Conservation (phyloP, 2,329 filamentous ascomycete genomes). For the Exutisphaerella laricina region DNA sequence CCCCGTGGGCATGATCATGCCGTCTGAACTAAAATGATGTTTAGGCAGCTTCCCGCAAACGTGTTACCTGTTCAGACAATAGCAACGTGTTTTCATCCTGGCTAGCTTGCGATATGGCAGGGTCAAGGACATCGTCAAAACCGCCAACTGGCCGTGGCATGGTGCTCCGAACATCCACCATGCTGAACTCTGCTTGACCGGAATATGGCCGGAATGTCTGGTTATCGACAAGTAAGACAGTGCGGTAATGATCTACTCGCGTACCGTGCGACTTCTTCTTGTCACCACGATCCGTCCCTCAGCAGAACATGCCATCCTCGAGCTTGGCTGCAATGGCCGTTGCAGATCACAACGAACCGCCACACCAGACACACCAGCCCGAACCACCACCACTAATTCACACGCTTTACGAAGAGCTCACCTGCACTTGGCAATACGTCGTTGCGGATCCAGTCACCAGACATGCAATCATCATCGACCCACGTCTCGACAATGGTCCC, state of each 20-base stretch:
- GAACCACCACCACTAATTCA: conserved; percentile 23
- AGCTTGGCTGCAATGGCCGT: neutral
- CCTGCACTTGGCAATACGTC: conserved; percentile 57
- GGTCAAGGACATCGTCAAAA: neutral
- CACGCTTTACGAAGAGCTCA: conserved; percentile 36
- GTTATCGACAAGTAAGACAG: conserved; percentile 1
- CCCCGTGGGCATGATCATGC: neutral
- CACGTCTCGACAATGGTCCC: conserved; percentile 55
- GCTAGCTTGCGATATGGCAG: neutral
- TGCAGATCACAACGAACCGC: neutral
- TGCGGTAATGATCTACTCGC: neutral
- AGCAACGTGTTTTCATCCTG: neutral
- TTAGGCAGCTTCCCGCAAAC: neutral
- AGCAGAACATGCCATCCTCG: neutral
- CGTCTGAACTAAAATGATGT: neutral
- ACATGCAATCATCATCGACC: conserved; percentile 54
- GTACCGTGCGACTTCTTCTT: neutral
- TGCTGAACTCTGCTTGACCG: neutral
- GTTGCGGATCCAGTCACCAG: conserved; percentile 50
- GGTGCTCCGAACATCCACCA: neutral
- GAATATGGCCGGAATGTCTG: conserved; percentile 1
- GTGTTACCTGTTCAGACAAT: too few relatives aligned
- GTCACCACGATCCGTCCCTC: neutral
- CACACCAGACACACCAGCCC: conserved; percentile 2
- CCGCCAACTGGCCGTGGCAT: neutral